These are phyloP conservation scores for Globisporangium paddicum DNA, from an alignment of 352 stramenopile species.

Conservation along the genomic window DNA sequence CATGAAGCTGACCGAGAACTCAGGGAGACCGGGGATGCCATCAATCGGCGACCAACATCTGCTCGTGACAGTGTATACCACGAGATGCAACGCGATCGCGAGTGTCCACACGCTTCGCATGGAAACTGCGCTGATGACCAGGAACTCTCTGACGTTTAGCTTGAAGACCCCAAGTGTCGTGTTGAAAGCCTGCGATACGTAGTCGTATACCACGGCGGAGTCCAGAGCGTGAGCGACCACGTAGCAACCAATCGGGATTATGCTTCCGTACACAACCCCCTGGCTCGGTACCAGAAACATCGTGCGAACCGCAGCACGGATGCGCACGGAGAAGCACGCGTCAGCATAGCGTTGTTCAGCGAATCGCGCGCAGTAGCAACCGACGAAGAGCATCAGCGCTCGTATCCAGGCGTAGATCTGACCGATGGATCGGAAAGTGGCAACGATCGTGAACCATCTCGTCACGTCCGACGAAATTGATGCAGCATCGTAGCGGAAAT, in stretches of 20 bases:
- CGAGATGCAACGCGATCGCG: slow-evolving; percentile 7
- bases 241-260: slow-evolving; percentile 29
- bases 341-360: background rate
- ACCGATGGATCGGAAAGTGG: slow-evolving; percentile 5
- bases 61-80: slow-evolving; percentile 3
- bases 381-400: slow-evolving; percentile 10
- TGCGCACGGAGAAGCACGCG: background rate
- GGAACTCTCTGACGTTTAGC: slow-evolving; percentile 8
- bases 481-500: slow-evolving; percentile 14
- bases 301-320: slow-evolving; percentile 7
- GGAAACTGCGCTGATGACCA: slow-evolving; percentile 3
- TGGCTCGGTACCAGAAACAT: slow-evolving; percentile 28
- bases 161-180: slow-evolving; percentile 12
- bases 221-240: slow-evolving; percentile 25
- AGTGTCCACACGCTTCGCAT: slow-evolving; percentile 18
- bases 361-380: slow-evolving; percentile 7
- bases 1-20: slow-evolving; percentile 11
- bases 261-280: slow-evolving; percentile 27
- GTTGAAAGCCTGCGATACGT: slow-evolving; percentile 17
- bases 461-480: slow-evolving; percentile 4
- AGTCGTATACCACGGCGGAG: slow-evolving; percentile 17
- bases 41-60: slow-evolving; percentile 1
- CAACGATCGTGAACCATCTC: slow-evolving; percentile 8
- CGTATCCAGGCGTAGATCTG: slow-evolving; percentile 16
- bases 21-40: slow-evolving; percentile 2